phyloP scores from a whole-genome alignment of 2,329 filamentous ascomycete species.

The Phialophora expanda region DNA sequence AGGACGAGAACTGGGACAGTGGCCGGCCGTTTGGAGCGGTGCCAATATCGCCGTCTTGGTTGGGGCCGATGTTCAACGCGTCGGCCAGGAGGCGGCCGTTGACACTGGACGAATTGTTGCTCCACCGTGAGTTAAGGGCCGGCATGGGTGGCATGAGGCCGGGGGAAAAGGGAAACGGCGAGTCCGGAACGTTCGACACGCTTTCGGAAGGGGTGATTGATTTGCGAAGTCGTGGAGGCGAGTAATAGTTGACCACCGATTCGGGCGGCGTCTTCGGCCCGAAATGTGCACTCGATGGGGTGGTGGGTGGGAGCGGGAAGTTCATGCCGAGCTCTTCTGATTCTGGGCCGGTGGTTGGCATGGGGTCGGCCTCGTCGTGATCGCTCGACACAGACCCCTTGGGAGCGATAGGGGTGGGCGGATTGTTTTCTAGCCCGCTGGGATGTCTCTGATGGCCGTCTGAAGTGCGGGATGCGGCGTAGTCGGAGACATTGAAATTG shows the following conservation, averaged over 20 bases:
- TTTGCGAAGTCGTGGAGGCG: conserved; percentile 20
- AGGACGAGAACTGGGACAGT: not conserved
- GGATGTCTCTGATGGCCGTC: conserved; percentile 15
- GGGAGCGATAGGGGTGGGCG: conserved; percentile 13
- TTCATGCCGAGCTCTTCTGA: conserved; percentile 1
- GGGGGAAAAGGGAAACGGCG: conserved; percentile 4
- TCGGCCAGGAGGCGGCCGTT: not conserved
- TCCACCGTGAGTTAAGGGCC: not conserved
- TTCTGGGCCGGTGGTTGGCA: conserved; percentile 1
- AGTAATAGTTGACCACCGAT: conserved; percentile 11
- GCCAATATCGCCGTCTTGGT: not conserved
- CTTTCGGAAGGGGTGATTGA: conserved; percentile 34
- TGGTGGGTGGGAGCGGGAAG: conserved; percentile 8
- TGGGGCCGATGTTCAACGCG: not conserved
- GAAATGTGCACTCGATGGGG: conserved; percentile 22
- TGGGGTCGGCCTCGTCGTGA: not conserved
- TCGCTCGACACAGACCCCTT: not conserved
- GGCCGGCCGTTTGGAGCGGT: not conserved
- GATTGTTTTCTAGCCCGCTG: conserved; percentile 24
- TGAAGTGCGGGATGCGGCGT: not conserved
- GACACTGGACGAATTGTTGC: not conserved
- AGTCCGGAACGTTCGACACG: conserved; percentile 32
- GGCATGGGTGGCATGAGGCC: not conserved
- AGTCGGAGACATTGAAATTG: conserved; percentile 2
- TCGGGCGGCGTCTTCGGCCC: conserved; percentile 9